phyloP scores from a whole-genome alignment of 1,139 yeast species.

The Saccharomyces hybrid region DNA sequence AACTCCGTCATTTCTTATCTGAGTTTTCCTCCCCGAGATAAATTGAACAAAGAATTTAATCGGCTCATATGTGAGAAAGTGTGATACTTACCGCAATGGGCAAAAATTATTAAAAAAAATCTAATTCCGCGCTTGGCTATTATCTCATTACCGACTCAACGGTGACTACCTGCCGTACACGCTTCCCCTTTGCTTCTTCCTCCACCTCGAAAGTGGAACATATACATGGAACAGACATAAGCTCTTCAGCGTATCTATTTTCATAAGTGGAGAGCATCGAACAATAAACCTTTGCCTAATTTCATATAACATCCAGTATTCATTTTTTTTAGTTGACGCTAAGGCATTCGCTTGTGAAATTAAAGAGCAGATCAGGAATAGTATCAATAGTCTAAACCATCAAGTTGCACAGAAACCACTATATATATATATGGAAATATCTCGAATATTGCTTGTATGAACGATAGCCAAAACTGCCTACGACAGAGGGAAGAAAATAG shows the following conservation, averaged over 20 bases:
- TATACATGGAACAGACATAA: neutral
- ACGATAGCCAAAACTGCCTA: neutral
- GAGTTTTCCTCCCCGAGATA: neutral
- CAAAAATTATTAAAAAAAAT: neutral
- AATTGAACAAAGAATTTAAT: neutral
- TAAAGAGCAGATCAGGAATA: neutral
- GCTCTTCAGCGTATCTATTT: neutral
- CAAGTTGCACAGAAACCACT: neutral
- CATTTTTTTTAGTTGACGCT: neutral
- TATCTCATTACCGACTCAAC: neutral
- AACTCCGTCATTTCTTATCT: neutral
- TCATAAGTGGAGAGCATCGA: neutral
- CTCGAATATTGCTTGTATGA: neutral
- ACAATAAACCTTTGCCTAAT: neutral
- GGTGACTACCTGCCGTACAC: neutral
- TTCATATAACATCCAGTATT: neutral
- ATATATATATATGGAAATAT: neutral
- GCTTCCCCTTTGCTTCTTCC: neutral
- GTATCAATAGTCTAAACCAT: neutral
- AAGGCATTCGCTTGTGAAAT: neutral
- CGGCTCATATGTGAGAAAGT: neutral
- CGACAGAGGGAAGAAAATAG: neutral
- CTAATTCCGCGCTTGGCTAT: neutral
- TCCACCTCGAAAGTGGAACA: neutral
- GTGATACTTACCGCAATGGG: neutral